Evolutionary conservation across 768 basidiomycete genomes (phyloP).

Genomic region (Rubroboletus pulcherrimus): DNA sequence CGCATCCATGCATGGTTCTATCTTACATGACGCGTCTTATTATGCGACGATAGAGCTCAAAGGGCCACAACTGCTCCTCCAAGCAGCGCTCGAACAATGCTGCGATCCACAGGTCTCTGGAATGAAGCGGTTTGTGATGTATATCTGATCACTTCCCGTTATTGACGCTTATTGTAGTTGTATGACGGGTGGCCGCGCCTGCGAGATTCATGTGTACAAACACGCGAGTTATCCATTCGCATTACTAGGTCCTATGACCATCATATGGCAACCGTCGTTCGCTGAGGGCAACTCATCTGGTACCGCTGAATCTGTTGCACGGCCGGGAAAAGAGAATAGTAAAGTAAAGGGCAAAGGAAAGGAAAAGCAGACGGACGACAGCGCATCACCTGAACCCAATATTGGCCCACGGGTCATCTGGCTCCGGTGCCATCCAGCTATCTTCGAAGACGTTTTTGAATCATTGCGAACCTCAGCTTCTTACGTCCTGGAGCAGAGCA

Average conservation of each 20-base stretch:
- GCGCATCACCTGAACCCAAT: conserved; percentile 1
- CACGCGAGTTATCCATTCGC: conserved; percentile 60
- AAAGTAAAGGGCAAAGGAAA: conserved; percentile 23
- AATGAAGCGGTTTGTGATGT: conserved; percentile 48
- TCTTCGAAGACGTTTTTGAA: conserved; percentile 53
- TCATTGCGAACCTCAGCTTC: conserved; percentile 53
- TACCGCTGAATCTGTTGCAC: neutral
- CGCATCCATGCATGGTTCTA: conserved; percentile 78
- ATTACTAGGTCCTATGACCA: conserved; percentile 63
- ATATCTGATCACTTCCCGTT: neutral
- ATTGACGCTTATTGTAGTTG: conserved; percentile 42
- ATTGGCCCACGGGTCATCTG: conserved; percentile 51
- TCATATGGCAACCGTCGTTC: conserved; percentile 65
- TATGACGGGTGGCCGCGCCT: conserved; percentile 59
- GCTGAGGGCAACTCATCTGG: neutral
- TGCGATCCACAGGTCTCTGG: conserved; percentile 69
- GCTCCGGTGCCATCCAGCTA: conserved; percentile 77
- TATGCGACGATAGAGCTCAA: conserved; percentile 69
- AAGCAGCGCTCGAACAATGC: conserved; percentile 46
- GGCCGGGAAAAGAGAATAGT: conserved; percentile 8
- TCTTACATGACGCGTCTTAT: conserved; percentile 90
- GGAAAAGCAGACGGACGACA: conserved; percentile 29
- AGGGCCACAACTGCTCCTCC: conserved; percentile 57
- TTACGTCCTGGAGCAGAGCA: conserved; percentile 39
- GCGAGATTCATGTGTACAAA: conserved; percentile 66